Evolutionary conservation across 305 asterid genomes (phyloP).

Genomic region (Striga hermonthica): DNA sequence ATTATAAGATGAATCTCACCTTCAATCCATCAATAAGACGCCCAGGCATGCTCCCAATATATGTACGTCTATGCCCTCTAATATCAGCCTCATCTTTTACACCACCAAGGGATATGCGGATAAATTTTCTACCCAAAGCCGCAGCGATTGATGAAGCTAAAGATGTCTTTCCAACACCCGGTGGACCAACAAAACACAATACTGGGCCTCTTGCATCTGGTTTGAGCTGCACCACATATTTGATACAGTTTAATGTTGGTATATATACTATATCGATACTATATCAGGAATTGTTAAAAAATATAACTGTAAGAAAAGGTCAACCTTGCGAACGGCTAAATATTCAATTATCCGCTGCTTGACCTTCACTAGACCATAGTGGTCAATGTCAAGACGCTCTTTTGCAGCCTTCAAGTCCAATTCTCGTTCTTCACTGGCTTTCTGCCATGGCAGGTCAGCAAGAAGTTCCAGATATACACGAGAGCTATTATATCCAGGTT

Average conservation of each 20-base stretch:
- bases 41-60: conserved; percentile 99
- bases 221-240: conserved; percentile 69
- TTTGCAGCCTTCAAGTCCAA: conserved; percentile 83
- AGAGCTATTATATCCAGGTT: conserved; percentile 96
- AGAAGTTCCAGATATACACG: conserved; percentile 95
- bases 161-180: conserved; percentile 99
- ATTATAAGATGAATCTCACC: conserved; percentile 44
- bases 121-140: conserved; percentile 93
- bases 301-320: conserved; percentile 22
- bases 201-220: conserved; percentile 99
- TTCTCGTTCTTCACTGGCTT: conserved; percentile 76
- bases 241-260: conserved; percentile 28
- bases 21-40: conserved; percentile 97
- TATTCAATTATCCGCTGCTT: conserved; percentile 98
- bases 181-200: conserved; percentile 99
- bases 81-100: conserved; percentile 98
- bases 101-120: conserved; percentile 97
- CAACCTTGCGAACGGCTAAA: conserved; percentile 96
- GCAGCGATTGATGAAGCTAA: conserved; percentile 95
- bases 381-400: conserved; percentile 90
- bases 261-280: not conserved
- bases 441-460: conserved; percentile 97
- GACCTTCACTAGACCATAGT: conserved; percentile 90
- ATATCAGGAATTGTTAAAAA: conserved; percentile 30
- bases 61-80: conserved; percentile 97